Evolutionary conservation across 345 rosid genomes (phyloP), one percentile per base, ranked within the genome.

Genomic region (Eucalyptus regnans): DNA sequence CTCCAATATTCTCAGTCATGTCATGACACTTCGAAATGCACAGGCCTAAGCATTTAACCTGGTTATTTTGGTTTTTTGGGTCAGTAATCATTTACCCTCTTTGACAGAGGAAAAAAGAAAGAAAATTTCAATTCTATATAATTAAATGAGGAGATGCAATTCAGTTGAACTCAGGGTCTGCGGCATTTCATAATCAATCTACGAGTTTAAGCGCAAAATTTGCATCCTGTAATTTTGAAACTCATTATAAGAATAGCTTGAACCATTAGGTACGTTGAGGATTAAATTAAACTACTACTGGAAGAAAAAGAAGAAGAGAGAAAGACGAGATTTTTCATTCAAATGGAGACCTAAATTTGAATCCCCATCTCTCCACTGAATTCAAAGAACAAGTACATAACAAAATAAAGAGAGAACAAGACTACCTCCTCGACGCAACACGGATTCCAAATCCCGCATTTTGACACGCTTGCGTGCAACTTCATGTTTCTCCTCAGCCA

Each of bases 401-500:
- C 37, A 54, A 46, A 88, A 9, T 25, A 27, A 66, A 60, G 60
- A 46, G 85, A 50, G 54, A 89, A 18, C 18, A 14, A 27, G 48
- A 76, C 0, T 86, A 89, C 91, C 91, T 87, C 87, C 89, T 50
- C 48, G 14, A 48, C 87, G 83, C 86, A 86, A 87, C 60, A 90
- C 58, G 51, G 89, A 85, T 25, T 88, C 87, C 50, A 88, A 89
- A 50, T 90, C 89, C 86, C 89, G 80, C 89, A 90, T 90, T 46
- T 90, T 88, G 89, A 90, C 86, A 17, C 50, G 86, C 89, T 86
- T 86, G 48, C 86, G 46, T 31, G 56, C 86, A 62, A 64, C 86
- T 27, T 91, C 92, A 31, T 89, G 81, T 29, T n/a, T 89, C 83
- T 89, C 87, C 79, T 90, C 91, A 27, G 92, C 76, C 62, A 54